phyloP scores from a whole-genome alignment of 129 eudicot genomes.

The Oenanthe sinensis region DNA sequence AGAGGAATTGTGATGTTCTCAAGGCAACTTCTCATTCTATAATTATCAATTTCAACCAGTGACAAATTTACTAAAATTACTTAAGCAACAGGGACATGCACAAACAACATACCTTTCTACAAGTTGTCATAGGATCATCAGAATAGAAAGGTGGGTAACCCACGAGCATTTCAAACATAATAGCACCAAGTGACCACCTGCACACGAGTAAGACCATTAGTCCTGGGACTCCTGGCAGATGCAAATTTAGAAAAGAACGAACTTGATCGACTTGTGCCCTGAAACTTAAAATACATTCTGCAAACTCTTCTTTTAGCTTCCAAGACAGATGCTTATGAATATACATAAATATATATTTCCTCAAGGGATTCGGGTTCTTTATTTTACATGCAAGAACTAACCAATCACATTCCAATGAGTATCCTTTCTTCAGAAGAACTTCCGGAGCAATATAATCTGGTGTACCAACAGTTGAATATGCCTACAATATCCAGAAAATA shows the following conservation, averaged over 20 bases:
- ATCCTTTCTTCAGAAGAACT: conserved; percentile 13
- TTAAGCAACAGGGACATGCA: neutral
- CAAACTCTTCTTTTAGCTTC: neutral
- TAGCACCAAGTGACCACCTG: conserved; percentile 99
- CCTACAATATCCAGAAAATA: conserved; percentile 4
- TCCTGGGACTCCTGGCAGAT: neutral
- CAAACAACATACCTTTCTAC: conserved; percentile 62
- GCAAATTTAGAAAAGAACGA: neutral
- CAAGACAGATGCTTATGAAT: neutral
- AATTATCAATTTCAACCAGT: neutral
- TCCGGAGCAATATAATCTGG: conserved; percentile 14
- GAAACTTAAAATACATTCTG: neutral
- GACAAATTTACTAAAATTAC: neutral
- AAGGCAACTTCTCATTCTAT: neutral
- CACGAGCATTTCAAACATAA: conserved; percentile 95
- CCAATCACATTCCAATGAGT: conserved; percentile 12
- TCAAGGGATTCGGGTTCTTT: neutral
- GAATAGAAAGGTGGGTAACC: conserved; percentile 98
- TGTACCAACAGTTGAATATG: conserved; percentile 15
- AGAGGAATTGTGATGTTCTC: neutral
- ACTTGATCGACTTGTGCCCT: neutral
- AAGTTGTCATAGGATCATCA: conserved; percentile 98
- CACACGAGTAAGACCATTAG: conserved; percentile 18
- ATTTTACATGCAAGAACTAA: neutral
- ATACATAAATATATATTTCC: neutral